These are phyloP conservation scores for Lactifluus volemus DNA, from an alignment of 768 basidiomycete species.

Conservation along the genomic window DNA sequence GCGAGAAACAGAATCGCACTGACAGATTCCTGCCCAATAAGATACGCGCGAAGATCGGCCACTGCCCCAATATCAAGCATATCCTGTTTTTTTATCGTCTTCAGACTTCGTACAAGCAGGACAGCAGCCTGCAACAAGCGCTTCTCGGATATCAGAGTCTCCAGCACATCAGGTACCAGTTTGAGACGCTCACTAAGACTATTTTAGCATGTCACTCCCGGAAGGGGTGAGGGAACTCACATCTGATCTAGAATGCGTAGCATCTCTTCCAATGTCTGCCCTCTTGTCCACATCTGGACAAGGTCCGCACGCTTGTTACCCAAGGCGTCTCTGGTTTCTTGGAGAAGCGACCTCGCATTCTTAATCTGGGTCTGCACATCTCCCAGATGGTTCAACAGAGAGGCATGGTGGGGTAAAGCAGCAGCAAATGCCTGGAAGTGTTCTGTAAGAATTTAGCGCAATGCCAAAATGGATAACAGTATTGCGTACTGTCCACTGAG, in stretches of 20 bases:
- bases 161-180: constrained; percentile 83
- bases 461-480: constrained; percentile 13
- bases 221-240: constrained; percentile 32
- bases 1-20: constrained; percentile 23
- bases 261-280: constrained; percentile 94
- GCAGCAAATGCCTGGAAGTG: constrained; percentile 93
- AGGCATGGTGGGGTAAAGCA: constrained; percentile 85
- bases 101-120: constrained; percentile 78
- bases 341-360: constrained; percentile 58
- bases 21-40: constrained; percentile 80
- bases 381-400: constrained; percentile 61
- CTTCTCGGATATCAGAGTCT: constrained; percentile 94
- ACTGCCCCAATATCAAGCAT: constrained; percentile 96
- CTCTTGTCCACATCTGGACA: constrained; percentile 81
- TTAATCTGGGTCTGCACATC: constrained; percentile 69
- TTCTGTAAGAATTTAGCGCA: constrained; percentile 36
- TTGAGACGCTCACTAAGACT: constrained; percentile 60
- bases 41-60: constrained; percentile 77
- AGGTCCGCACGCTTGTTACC: constrained; percentile 82
- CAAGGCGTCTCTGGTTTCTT: constrained; percentile 71
- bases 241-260: constrained; percentile 89
- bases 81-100: constrained; percentile 84
- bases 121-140: constrained; percentile 82
- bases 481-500: constrained; percentile 70
- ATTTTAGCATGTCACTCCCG: constrained; percentile 16